Base-by-base conservation (phyloP, 1,284 basidiomycete species). In the Coniferiporia sulphurascens region DNA sequence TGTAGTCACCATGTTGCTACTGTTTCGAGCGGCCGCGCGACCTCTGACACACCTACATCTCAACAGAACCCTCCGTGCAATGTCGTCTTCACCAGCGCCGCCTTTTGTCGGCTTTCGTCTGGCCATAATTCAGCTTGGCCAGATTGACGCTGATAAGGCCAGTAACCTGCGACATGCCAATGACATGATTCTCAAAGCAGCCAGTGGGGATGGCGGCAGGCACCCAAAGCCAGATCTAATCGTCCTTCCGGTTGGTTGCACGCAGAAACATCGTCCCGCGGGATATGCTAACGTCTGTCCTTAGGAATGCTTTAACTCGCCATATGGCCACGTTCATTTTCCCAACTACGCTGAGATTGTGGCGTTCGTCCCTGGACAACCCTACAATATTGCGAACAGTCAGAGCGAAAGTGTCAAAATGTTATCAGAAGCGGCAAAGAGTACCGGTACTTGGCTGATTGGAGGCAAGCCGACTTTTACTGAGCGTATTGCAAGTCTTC, bases 231-330 rank as follows among this genome's bases (percentile, higher is more conserved):
- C 93, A 35, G 82, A 93, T 67, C 70, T 98, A 15, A 84, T 98
- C 63, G 93, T 97, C 13, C 77, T 99, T 44, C 96, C 97, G 3
- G 94, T 91, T 65, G 61, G 85, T 69, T 12, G 22, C 21, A 19
- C 21, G 21, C 27, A 35, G n/a, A 32, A 56, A 9, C 41, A 7
- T 17, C 15, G 38, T n/a, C 49, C 41, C 0, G 15, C n/a, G 13
- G 22, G 1, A 35, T 27, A 38, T 56, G 36, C 15, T 32, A 6
- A 52, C 19, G 15, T 55, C 46, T n/a, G 36, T 12, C 17, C 22
- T 56, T 67, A 95, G 86, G 96, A 99, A 81, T 94, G 94, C 76
- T 99, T 99, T 80, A 99, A 99, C 73, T 95, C 93, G 12, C 95
- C 95, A 0, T 99, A 99, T 69, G 95, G 95, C 0, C 87, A 92